Evolutionary conservation across 2,329 filamentous ascomycete genomes (phyloP), one percentile per base, ranked within the genome.

Genomic region (Stenocarpella maydis): DNA sequence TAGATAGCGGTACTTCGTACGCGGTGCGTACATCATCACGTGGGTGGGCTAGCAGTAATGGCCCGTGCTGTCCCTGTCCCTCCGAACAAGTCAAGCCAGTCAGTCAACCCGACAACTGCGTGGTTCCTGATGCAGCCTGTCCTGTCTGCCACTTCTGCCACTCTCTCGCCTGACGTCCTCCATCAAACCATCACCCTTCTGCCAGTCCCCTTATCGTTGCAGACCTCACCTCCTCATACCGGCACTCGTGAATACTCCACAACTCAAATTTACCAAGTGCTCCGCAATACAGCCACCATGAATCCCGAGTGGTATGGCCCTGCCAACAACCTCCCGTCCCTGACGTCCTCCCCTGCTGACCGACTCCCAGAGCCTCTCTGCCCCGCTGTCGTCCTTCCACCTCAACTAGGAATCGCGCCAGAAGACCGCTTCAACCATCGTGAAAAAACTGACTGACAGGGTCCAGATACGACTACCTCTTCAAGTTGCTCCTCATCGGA

Each of bases 401-500:
- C 45, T 45, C 9, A 28, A 28, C 14, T 52, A 34, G 47, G n/a
- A 39, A 28, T 24, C 67, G 19, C 50, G 61, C 49, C 15, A 65
- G 53, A 17, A 65, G 53, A 17, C 19, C 45, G n/a, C 21, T 8
- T 26, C 15, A 28, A n/a, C 41, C 26, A 47, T 21, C 45, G 15
- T 58, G 21, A 9, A 58, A 14, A n/a, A 4, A 24, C 68, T 63
- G 65, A 61, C 76, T 79, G 69, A 81, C 72, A 70, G 55, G 31
- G 28, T 60, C 71, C 80, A 98, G 96, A 96, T 99, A 99, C 92
- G 96, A 99, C 83, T 99, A 99, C 84, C 94, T 99, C 80, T 99
- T 99, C 91, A 99, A 99, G 91, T 94, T 99, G 75, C 93, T 99
- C 84, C 95, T 99, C 87, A 99, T 99, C 90, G 96, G 96, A 84